Evolutionary conservation across 2,329 filamentous ascomycete species (phyloP), one percentile per base, ranked within the genome.

Genomic region (Cytospora leucostoma): DNA sequence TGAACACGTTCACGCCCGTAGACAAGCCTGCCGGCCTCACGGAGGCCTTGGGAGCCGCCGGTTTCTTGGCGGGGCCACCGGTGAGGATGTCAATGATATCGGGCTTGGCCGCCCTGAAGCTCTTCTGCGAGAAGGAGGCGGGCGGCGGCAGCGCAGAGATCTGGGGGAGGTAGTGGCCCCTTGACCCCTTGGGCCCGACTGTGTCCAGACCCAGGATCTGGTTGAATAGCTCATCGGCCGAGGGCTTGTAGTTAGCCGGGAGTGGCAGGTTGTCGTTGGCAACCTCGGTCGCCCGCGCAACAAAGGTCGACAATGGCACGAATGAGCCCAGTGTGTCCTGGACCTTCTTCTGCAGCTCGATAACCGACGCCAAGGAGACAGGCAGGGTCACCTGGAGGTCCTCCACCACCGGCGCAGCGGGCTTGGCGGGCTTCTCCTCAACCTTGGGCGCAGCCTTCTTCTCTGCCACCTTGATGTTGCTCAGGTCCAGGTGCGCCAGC

Each of bases 51-150:
- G 64, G 68, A 21, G 56, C 69, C 59, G 63, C 68, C 64, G 72
- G 63, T 67, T 71, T 73, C 67, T 68, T 73, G 15, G 61, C 53
- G 15, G 63, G 37, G 15, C 64, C 55, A 13, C 66, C 84, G 33
- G 86, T 79, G 37, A 97, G 83, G 53, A 97, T 81, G 73, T 98
- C 95, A 69, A 97, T 88, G 58, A 98, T 88, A 74, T 98, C 93
- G 21, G 81, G 70, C 73, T 87, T 83, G 70, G 81, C 80, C n/a
- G 76, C 68, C 15, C 74, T 76, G 53, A 76, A 70, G 65, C 67
- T 71, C 77, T 68, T 67, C 70, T 67, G 70, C 67, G 60, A 75
- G 69, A 62, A 74, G 62, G 57, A 72, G 38, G 77, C 75, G 1
- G 82, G 71, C 7, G 82, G 74, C 47, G 84, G 79, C 17, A 92